phyloP scores from a whole-genome alignment of 805 yeast genomes.

The Sugiyamaella qingdaonensis region DNA sequence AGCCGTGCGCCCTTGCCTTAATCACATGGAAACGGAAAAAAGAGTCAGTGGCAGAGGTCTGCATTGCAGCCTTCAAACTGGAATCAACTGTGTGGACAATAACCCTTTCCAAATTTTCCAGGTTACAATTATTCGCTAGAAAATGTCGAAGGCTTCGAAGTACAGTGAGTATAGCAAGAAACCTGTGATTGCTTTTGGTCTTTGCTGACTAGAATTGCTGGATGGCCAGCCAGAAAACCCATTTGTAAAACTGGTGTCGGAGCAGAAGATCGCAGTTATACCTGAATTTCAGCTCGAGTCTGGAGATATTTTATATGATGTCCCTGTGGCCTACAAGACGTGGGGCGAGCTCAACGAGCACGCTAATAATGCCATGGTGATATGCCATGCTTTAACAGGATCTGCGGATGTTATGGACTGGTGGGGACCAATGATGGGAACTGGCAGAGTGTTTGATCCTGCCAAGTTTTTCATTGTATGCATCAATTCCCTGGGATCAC shows the following conservation, averaged over 20 bases:
- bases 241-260: conserved; percentile 62
- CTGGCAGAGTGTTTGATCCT: conserved; percentile 86
- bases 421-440: conserved; percentile 97
- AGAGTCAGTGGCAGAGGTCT: not conserved
- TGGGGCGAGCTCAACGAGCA: conserved; percentile 82
- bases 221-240: conserved; percentile 46
- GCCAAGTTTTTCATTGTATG: conserved; percentile 81
- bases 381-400: conserved; percentile 94
- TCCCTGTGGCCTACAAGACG: conserved; percentile 92
- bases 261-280: conserved; percentile 73
- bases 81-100: conserved; percentile 4
- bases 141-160: not conserved
- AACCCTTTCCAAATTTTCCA: not conserved
- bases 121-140: too few species aligned
- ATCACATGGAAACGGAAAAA: too few species aligned
- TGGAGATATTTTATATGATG: conserved; percentile 64
- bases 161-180: not conserved
- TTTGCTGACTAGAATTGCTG: not conserved
- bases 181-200: not conserved
- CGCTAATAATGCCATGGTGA: conserved; percentile 76
- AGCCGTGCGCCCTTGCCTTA: conserved; percentile 3
- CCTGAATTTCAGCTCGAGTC: conserved; percentile 76
- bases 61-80: too few species aligned
- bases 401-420: conserved; percentile 93
- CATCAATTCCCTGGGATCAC: conserved; percentile 90